A percentile compares a stretch with the other conserved stretches of the same genome.
Conservation (phyloP, 129 eudicot species). For the Tagetes erecta region DNA sequence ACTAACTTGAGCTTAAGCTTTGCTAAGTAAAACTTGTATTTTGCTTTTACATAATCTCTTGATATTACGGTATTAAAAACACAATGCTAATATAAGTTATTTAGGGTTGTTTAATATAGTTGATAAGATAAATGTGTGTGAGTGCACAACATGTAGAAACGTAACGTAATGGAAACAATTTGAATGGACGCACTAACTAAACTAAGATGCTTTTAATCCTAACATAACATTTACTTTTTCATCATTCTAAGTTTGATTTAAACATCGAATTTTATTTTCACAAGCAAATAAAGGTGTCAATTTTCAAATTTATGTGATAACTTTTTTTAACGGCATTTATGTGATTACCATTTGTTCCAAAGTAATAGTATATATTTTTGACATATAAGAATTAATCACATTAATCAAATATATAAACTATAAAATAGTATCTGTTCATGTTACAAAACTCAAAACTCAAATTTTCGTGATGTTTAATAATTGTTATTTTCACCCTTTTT, state of each 20-base stretch:
- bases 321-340: no score
- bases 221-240: neutral
- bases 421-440: no score
- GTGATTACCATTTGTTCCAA: no score
- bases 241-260: neutral
- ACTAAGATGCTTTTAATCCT: constrained; percentile 24
- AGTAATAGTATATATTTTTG: neutral
- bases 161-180: constrained; percentile 32
- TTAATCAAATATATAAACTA: no score
- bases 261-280: neutral
- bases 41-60: neutral
- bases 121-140: constrained; percentile 14
- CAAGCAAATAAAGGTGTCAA: neutral
- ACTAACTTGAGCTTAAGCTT: no score
- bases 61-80: neutral
- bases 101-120: neutral
- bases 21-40: no score
- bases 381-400: no score
- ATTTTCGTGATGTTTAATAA: neutral
- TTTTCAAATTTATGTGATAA: neutral
- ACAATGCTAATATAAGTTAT: neutral
- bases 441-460: neutral
- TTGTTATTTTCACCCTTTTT: neutral
- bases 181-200: constrained; percentile 20
- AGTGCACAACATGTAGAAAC: constrained; percentile 21